A percentile compares a stretch with the other conserved stretches of the same genome.
These are phyloP conservation scores for Ogataea pilisensis DNA, from an alignment of 805 yeast species.

Conservation along the genomic window DNA sequence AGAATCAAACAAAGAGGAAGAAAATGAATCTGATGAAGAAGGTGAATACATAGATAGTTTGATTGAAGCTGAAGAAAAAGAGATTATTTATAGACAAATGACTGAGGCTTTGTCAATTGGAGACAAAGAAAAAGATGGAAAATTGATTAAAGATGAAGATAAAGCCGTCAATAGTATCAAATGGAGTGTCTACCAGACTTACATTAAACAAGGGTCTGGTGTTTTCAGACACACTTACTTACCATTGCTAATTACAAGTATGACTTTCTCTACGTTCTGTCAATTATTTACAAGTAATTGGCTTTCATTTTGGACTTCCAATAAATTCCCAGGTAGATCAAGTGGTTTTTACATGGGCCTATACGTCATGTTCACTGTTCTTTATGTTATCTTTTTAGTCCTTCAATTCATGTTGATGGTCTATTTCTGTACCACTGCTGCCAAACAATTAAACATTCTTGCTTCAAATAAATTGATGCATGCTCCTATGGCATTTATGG, in stretches of 20 bases:
- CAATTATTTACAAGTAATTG: slow-evolving; percentile 62
- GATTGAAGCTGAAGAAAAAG: slow-evolving; percentile 17
- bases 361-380: slow-evolving; percentile 54
- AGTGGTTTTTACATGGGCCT: slow-evolving; percentile 66
- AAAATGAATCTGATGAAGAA: slow-evolving; percentile 17
- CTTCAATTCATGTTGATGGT: slow-evolving; percentile 44
- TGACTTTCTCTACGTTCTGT: slow-evolving; percentile 41
- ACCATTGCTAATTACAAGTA: slow-evolving; percentile 12
- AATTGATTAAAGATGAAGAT: slow-evolving; percentile 25
- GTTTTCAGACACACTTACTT: slow-evolving; percentile 26
- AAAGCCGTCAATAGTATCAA: slow-evolving; percentile 34
- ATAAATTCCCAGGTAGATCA: slow-evolving; percentile 40
- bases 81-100: slow-evolving; percentile 18
- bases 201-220: slow-evolving; percentile 55
- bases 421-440: slow-evolving; percentile 47
- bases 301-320: slow-evolving; percentile 75
- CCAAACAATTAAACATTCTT: slow-evolving; percentile 50
- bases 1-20: slow-evolving; percentile 17
- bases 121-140: slow-evolving; percentile 26
- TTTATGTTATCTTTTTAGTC: slow-evolving; percentile 41
- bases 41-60: slow-evolving; percentile 7
- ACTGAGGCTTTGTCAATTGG: slow-evolving; percentile 5
- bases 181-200: slow-evolving; percentile 42
- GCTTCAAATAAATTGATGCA: slow-evolving; percentile 61
- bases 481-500: slow-evolving; percentile 80